A percentile compares a stretch with the other conserved stretches of the same genome.
Evolutionary conservation across 2,329 filamentous ascomycete species (phyloP).

Genomic region (Scedosporium apiospermum): DNA sequence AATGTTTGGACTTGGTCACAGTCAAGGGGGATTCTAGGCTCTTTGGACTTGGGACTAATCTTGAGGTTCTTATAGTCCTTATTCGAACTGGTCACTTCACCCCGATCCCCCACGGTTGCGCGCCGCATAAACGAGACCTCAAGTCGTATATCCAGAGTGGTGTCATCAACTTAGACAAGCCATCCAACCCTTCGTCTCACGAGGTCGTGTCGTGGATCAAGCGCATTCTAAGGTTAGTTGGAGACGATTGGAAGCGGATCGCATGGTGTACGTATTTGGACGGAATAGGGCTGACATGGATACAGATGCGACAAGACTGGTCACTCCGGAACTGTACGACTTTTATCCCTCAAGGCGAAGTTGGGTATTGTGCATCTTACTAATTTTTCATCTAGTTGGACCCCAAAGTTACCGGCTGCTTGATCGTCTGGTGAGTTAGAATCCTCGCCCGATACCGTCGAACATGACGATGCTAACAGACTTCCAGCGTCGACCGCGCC

Average conservation of each 20-base stretch:
- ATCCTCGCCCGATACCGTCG: too few relatives aligned
- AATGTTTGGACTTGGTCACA: not conserved
- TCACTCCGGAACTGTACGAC: conserved; percentile 69
- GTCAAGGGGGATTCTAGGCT: not conserved
- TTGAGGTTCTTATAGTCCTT: conserved; percentile 48
- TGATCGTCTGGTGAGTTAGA: conserved; percentile 62
- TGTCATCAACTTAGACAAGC: conserved; percentile 84
- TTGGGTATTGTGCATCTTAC: not conserved
- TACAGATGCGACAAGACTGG: conserved; percentile 73
- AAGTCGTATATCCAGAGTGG: conserved; percentile 96
- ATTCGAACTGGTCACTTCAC: conserved; percentile 95
- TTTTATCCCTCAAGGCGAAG: not conserved
- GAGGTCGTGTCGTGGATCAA: conserved; percentile 99
- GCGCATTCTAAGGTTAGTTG: conserved; percentile 70
- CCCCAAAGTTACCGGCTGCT: conserved; percentile 92
- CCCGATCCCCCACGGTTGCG: conserved; percentile 86
- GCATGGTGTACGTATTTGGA: not conserved
- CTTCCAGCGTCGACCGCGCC: conserved; percentile 9
- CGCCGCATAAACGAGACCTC: conserved; percentile 85
- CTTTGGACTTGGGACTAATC: not conserved
- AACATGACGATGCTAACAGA: not conserved
- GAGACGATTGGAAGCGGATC: conserved; percentile 5
- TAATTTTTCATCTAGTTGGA: conserved; percentile 48
- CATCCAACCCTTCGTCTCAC: conserved; percentile 94
- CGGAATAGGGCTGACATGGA: conserved; percentile 3